Evolutionary conservation across 805 yeast species (phyloP).

Genomic region (Candida jianshihensis): DNA sequence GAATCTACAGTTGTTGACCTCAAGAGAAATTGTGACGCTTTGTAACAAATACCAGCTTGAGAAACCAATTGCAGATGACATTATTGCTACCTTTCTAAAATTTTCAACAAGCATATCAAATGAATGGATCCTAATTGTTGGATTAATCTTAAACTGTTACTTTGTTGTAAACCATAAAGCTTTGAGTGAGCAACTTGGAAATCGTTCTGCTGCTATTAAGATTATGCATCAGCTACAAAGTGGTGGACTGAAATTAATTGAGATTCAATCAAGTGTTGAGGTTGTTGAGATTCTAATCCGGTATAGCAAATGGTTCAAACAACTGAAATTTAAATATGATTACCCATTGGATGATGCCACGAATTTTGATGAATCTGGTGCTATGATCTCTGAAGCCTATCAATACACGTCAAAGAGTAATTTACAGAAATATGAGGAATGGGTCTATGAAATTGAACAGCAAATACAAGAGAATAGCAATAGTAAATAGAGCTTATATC

Average conservation of each 20-base stretch:
- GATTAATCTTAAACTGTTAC: slow-evolving; percentile 54
- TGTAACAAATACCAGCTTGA: slow-evolving; percentile 65
- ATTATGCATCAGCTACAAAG: slow-evolving; percentile 46
- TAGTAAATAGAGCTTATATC: background rate
- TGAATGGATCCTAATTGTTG: slow-evolving; percentile 67
- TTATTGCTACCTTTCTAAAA: slow-evolving; percentile 43
- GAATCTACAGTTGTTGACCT: slow-evolving; percentile 28
- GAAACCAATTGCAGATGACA: slow-evolving; percentile 38
- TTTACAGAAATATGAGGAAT: slow-evolving; percentile 16
- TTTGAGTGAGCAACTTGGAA: slow-evolving; percentile 40
- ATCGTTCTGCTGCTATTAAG: slow-evolving; percentile 39
- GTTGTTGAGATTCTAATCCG: slow-evolving; percentile 47
- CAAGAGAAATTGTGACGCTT: slow-evolving; percentile 37
- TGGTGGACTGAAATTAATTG: slow-evolving; percentile 44
- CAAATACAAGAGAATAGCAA: background rate
- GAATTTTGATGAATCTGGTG: slow-evolving; percentile 22
- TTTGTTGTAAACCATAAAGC: slow-evolving; percentile 43
- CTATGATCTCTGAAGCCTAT: slow-evolving; percentile 28
- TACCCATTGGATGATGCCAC: slow-evolving; percentile 21
- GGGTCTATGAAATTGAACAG: slow-evolving; percentile 3
- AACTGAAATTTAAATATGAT: slow-evolving; percentile 39
- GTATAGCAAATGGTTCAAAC: slow-evolving; percentile 56
- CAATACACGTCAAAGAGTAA: slow-evolving; percentile 25
- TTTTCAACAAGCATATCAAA: slow-evolving; percentile 48
- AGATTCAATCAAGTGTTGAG: slow-evolving; percentile 45